Conservation (phyloP, 192 early-diverging fungal species). For the Thamnidium elegans region DNA sequence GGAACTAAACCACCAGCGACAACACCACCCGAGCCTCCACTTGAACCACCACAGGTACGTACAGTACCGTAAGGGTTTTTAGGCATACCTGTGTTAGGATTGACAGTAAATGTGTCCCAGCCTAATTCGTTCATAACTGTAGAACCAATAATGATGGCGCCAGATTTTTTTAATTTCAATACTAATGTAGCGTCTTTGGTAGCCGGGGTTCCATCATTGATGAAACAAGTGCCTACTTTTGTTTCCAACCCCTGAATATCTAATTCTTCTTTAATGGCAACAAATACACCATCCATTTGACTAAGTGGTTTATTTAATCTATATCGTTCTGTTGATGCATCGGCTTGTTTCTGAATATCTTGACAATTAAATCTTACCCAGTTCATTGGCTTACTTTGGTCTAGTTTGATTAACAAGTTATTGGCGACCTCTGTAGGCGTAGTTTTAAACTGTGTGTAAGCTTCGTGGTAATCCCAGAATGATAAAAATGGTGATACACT, state of each 20-base stretch:
- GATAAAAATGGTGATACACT: conserved; percentile 30
- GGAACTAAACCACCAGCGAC: conserved; percentile 66
- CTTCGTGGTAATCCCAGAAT: conserved; percentile 47
- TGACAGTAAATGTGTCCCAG: conserved; percentile 60
- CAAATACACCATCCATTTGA: conserved; percentile 69
- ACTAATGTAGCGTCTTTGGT: conserved; percentile 51
- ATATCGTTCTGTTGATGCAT: conserved; percentile 56
- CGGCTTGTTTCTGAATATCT: conserved; percentile 51
- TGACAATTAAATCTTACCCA: conserved; percentile 22
- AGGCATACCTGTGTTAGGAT: conserved; percentile 57
- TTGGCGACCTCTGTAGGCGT: conserved; percentile 43
- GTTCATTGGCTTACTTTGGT: conserved; percentile 22
- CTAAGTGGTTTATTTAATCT: conserved; percentile 42
- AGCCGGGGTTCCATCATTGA: conserved; percentile 49
- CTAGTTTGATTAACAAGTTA: conserved; percentile 22
- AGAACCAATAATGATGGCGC: conserved; percentile 67
- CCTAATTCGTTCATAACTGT: conserved; percentile 77
- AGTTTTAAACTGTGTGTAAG: conserved; percentile 29
- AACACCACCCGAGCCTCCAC: conserved; percentile 60
- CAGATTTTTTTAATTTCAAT: conserved; percentile 47
- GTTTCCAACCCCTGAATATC: conserved; percentile 55
- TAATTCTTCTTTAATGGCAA: conserved; percentile 75
- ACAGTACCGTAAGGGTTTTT: conserved; percentile 59
- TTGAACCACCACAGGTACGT: conserved; percentile 68
- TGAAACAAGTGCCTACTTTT: conserved; percentile 56